These are phyloP conservation scores for Scopulariopsis brevicaulis DNA, from an alignment of 2,329 filamentous ascomycete genomes.

Conservation along the genomic window DNA sequence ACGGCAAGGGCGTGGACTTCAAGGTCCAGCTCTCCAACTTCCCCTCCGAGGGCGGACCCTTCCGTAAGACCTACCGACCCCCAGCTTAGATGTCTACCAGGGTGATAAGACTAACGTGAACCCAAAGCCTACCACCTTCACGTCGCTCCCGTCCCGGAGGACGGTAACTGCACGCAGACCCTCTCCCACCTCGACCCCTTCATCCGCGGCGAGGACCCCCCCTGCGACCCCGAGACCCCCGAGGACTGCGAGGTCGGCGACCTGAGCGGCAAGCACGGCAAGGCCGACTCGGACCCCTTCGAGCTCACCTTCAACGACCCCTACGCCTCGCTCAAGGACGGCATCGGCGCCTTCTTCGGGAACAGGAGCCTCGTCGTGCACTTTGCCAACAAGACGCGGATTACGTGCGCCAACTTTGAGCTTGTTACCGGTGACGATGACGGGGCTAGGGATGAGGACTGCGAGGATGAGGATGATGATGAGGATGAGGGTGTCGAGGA, in stretches of 20 bases:
- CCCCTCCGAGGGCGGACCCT: slow-evolving; percentile 44
- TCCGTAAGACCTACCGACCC: slow-evolving; percentile 28
- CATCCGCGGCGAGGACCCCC: slow-evolving; percentile 46
- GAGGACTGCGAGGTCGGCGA: slow-evolving; percentile 67
- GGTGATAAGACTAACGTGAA: neutral
- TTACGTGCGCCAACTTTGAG: slow-evolving; percentile 55
- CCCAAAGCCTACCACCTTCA: slow-evolving; percentile 62
- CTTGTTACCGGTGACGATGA: neutral
- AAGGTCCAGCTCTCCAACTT: slow-evolving; percentile 45
- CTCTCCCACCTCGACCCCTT: slow-evolving; percentile 62
- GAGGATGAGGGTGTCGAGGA: too few relatives aligned
- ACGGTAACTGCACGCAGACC: slow-evolving; percentile 62
- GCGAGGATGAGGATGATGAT: neutral
- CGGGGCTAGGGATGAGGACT: neutral
- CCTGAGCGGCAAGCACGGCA: slow-evolving; percentile 62
- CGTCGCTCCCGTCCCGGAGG: slow-evolving; percentile 44
- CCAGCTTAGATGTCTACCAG: neutral
- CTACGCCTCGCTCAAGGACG: slow-evolving; percentile 42
- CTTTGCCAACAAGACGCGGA: slow-evolving; percentile 50
- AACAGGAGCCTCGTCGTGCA: slow-evolving; percentile 56
- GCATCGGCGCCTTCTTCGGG: slow-evolving; percentile 46
- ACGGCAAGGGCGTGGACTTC: slow-evolving; percentile 44
- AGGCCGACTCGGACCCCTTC: slow-evolving; percentile 39
- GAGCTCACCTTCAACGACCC: slow-evolving; percentile 39
- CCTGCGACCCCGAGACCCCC: slow-evolving; percentile 46